phyloP scores from a whole-genome alignment of 306 rosid species.

The Prunus kanzakura region DNA sequence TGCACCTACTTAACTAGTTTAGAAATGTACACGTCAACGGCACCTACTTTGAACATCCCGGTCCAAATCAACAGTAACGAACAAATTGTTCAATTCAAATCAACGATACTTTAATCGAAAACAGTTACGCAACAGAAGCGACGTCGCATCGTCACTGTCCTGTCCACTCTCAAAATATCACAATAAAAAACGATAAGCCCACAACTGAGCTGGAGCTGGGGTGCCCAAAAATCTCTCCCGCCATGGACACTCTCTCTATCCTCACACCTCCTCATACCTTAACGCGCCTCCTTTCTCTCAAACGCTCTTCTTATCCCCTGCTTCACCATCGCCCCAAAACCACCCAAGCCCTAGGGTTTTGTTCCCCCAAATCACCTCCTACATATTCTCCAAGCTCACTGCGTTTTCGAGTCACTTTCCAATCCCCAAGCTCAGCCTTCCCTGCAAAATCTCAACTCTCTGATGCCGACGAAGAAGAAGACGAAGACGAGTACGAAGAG shows the following conservation, averaged over 20 bases:
- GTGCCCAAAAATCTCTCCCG: constrained; percentile 55
- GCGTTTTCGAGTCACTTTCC: constrained; percentile 39
- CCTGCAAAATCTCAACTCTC: constrained; percentile 38
- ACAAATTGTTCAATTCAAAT: neutral
- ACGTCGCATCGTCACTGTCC: neutral
- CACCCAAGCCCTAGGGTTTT: constrained; percentile 30
- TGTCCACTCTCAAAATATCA: neutral
- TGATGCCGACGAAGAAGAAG: constrained; percentile 50
- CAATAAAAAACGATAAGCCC: neutral
- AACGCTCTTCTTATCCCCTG: constrained; percentile 10
- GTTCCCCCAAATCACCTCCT: constrained; percentile 25
- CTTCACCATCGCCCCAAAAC: constrained; percentile 23
- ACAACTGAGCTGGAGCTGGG: neutral
- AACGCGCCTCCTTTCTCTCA: constrained; percentile 15
- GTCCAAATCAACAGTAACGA: neutral
- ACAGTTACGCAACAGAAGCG: neutral
- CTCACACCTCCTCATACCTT: constrained; percentile 23
- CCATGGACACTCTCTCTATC: constrained; percentile 54
- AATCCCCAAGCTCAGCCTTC: constrained; percentile 44
- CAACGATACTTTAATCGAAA: neutral
- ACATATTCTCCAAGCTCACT: constrained; percentile 10
- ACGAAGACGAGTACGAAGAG: constrained; percentile 29
- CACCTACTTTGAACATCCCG: neutral
- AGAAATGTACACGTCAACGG: no score
- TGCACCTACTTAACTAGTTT: no score